A percentile compares a stretch with the other conserved stretches of the same genome.
Evolutionary conservation across 768 basidiomycete species (phyloP).

Genomic region (Hemileccinum impolitum): DNA sequence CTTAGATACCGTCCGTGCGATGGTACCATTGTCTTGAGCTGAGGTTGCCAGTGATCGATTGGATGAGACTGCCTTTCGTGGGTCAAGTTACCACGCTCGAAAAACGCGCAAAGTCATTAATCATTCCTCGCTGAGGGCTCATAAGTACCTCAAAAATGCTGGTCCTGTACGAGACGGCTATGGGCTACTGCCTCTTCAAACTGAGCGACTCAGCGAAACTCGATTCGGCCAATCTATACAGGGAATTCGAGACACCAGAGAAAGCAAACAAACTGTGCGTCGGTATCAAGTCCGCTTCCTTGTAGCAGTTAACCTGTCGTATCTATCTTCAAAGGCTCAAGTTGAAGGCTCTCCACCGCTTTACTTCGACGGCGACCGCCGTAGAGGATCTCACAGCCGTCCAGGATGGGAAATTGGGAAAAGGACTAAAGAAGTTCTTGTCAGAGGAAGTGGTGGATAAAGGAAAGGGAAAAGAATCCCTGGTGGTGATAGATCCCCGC

Average conservation of each 20-base stretch:
- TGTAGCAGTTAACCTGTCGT: constrained; percentile 8
- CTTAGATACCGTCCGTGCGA: too few species aligned
- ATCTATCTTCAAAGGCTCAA: constrained; percentile 63
- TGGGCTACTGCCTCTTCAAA: constrained; percentile 98
- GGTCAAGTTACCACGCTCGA: constrained; percentile 31
- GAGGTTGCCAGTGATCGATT: too few species aligned
- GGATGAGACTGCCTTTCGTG: constrained; percentile 18
- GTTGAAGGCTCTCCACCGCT: constrained; percentile 92
- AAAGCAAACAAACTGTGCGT: constrained; percentile 88
- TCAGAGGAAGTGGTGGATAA: constrained; percentile 83
- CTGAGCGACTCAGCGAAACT: constrained; percentile 86
- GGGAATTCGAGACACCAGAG: constrained; percentile 92
- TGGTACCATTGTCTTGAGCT: too few species aligned
- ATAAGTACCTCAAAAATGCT: constrained; percentile 56
- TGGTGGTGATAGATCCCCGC: constrained; percentile 86
- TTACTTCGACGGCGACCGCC: constrained; percentile 92
- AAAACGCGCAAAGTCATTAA: constrained; percentile 21
- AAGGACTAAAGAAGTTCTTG: constrained; percentile 91
- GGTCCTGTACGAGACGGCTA: constrained; percentile 92
- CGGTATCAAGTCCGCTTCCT: constrained; percentile 8
- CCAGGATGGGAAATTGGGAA: constrained; percentile 89
- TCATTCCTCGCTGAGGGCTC: constrained; percentile 1
- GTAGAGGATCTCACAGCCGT: constrained; percentile 95
- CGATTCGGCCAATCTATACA: constrained; percentile 80
- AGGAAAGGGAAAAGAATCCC: constrained; percentile 82